These are phyloP conservation scores for Acanthamoeba healyi DNA, from an alignment of 208 protist genomes.

Conservation along the genomic window DNA sequence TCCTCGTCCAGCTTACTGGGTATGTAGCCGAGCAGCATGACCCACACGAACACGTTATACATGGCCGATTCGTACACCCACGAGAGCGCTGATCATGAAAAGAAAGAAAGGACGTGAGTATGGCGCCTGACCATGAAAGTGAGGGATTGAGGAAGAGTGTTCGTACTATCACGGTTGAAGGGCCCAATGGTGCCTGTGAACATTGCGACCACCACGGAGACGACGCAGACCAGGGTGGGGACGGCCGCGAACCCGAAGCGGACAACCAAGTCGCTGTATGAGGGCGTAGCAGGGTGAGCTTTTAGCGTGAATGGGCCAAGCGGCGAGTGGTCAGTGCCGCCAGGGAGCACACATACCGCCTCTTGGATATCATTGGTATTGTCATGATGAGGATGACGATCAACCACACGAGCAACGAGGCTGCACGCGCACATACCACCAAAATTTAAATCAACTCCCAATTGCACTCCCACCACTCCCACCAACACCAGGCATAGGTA, in stretches of 20 bases:
- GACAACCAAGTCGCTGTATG: background rate
- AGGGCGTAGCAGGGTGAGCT: background rate
- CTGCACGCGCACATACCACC: background rate
- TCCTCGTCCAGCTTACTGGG: background rate
- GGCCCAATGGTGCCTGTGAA: conserved; percentile 63
- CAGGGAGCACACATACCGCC: background rate
- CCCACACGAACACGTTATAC: conserved; percentile 63
- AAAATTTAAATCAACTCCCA: no score
- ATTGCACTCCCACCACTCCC: no score
- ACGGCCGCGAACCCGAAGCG: conserved; percentile 6
- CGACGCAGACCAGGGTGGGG: conserved; percentile 5
- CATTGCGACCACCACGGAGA: conserved; percentile 46
- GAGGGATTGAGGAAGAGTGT: background rate
- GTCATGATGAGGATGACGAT: conserved; percentile 39
- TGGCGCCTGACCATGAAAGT: no score
- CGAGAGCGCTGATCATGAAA: conserved; percentile 12
- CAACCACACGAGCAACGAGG: conserved; percentile 20
- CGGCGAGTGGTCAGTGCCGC: background rate
- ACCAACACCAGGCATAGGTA: no score
- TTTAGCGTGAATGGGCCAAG: background rate
- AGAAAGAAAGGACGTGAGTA: no score
- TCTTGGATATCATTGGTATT: background rate
- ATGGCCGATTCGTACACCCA: conserved; percentile 65
- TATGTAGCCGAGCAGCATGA: background rate
- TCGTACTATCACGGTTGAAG: conserved; percentile 50